A percentile compares a stretch with the other conserved stretches of the same genome.
Evolutionary conservation across 129 eudicot genomes (phyloP).

Genomic region (sunflower (Helianthus annuus)): HanXRQr2.0-SUNRISE NC_035436.2:164678563-164679062

Average conservation of each 20-base stretch:
- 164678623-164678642: neutral
- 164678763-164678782: slow-evolving; percentile 73
- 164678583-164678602: neutral
- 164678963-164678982: no score
- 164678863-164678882: slow-evolving; percentile 81
- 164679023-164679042: slow-evolving; percentile 96
- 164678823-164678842: slow-evolving; percentile 81
- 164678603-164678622: neutral
- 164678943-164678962: no score
- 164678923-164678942: no score
- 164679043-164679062: slow-evolving; percentile 82
- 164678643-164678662: neutral
- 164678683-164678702: neutral
- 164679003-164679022: no score
- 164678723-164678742: neutral
- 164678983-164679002: no score
- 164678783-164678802: slow-evolving; percentile 87
- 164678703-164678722: no score
- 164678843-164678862: slow-evolving; percentile 98
- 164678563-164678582: neutral
- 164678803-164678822: slow-evolving; percentile 92
- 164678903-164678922: slow-evolving; percentile 58
- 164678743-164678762: neutral
- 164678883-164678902: slow-evolving; percentile 76
- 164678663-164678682: neutral